Conservation (phyloP, 2,329 filamentous ascomycete species). For the Leptodontidium sp. region DNA sequence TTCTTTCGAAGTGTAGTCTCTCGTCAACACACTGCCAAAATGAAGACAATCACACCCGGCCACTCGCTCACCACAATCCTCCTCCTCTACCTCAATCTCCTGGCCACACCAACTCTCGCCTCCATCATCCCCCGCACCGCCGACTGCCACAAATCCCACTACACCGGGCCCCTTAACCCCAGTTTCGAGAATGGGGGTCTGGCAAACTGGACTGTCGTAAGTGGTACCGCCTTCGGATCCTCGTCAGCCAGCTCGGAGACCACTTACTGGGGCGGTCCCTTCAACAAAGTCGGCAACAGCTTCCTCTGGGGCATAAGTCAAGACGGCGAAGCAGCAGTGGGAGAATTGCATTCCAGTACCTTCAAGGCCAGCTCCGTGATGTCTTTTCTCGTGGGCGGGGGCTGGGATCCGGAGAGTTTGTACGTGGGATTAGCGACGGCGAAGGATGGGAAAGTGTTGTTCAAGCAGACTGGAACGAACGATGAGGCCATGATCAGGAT, state of each 20-base stretch:
- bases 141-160: not conserved
- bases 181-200: not conserved
- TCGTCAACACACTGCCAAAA: not conserved
- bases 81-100: not conserved
- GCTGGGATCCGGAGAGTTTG: conserved; percentile 45
- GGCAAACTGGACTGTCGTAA: not conserved
- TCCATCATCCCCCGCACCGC: not conserved
- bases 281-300: conserved; percentile 40
- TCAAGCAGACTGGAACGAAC: conserved; percentile 45
- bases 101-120: not conserved
- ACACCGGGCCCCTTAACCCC: not conserved
- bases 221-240: not conserved
- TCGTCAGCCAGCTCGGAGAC: not conserved
- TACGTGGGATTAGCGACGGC: conserved; percentile 45
- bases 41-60: not conserved
- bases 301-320: conserved; percentile 43
- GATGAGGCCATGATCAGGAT: conserved; percentile 47
- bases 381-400: conserved; percentile 47
- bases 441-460: conserved; percentile 38
- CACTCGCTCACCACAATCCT: not conserved
- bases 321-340: conserved; percentile 43
- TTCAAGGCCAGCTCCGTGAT: conserved; percentile 44
- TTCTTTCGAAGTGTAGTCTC: not conserved
- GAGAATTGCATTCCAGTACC: conserved; percentile 42
- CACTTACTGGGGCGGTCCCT: conserved; percentile 45